Conservation (phyloP, 495 filamentous ascomycete genomes). For the Hypoxylon fuscum region DNA sequence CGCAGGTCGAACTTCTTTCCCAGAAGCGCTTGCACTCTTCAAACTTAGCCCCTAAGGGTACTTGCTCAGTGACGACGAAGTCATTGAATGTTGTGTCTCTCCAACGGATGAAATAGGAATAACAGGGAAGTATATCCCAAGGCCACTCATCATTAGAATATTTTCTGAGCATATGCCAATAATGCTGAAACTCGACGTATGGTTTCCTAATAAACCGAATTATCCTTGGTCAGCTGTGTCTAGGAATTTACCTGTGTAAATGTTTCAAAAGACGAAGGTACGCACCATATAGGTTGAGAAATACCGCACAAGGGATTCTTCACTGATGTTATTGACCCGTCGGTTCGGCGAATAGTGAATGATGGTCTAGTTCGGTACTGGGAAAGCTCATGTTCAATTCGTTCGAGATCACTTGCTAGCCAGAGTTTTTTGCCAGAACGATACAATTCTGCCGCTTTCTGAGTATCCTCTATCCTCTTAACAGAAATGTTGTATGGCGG, state of each 20-base stretch:
- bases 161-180: conserved; percentile 6
- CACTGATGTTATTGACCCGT: conserved; percentile 2
- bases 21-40: background rate
- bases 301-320: too few relatives aligned
- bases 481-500: background rate
- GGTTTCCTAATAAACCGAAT: background rate
- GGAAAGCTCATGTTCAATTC: conserved; percentile 11
- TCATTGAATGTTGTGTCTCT: conserved; percentile 1
- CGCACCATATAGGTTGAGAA: too few relatives aligned
- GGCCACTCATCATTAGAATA: background rate
- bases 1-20: background rate
- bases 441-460: conserved; percentile 14
- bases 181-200: conserved; percentile 8
- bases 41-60: background rate
- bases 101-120: conserved; percentile 18
- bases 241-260: background rate
- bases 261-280: too few relatives aligned
- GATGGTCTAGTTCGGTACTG: background rate
- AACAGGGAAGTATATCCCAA: background rate
- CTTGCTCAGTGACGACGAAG: background rate
- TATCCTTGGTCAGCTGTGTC: background rate
- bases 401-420: conserved; percentile 7
- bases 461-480: conserved; percentile 4
- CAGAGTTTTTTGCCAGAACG: conserved; percentile 14
- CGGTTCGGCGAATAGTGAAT: conserved; percentile 21